Base-by-base conservation (phyloP, 805 yeast species). In the Schwanniomyces polymorphus region DNA sequence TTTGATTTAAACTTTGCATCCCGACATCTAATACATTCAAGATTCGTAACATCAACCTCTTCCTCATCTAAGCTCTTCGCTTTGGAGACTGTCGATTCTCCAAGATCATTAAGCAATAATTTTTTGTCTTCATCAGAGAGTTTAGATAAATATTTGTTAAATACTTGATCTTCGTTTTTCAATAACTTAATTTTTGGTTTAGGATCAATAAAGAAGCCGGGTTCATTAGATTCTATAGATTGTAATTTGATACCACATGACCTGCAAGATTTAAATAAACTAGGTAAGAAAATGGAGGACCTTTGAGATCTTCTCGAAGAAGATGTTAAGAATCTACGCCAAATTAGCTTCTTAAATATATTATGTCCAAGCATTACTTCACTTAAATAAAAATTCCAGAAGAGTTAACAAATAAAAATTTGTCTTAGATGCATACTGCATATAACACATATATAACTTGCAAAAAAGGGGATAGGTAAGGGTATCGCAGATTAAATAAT, bases 161-260 rank as follows among this genome's bases (percentile, higher is more conserved):
- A 71, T 0, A 57, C 59, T 8, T 41, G 44, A 49, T 70, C 74
- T 34, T 61, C 66, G 7, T 37, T 27, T 37, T 55, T 60, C 21
- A 44, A 34, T 9, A 27, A 41, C 12, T 45, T 44, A n/a, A 25
- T 33, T 31, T 27, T 39, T 7, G 41, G 39, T 38, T 52, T 44
- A 1, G 57, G 50, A 49, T 44, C 51, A 14, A 54, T 52, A 52
- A 68, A 82, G 55, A 55, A 84, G 1, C 88, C 88, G 0, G 71
- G 68, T 23, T 56, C 50, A 0, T 43, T 34, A 0, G 70, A 60
- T 42, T 75, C 64, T 0, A 46, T 51, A 5, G 58, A 56, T 55
- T 85, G 89, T 17, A 84, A 61, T 8, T 53, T 52, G 7, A 82
- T 64, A 25, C 89, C 89, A 65, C 91, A 85, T 2, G 86, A 76